Percentiles rank a stretch among this genome's conserved stretches.
These are phyloP conservation scores for Mollisiaceae sp. DNA, from an alignment of 2,329 filamentous ascomycete genomes.

Conservation along the genomic window DNA sequence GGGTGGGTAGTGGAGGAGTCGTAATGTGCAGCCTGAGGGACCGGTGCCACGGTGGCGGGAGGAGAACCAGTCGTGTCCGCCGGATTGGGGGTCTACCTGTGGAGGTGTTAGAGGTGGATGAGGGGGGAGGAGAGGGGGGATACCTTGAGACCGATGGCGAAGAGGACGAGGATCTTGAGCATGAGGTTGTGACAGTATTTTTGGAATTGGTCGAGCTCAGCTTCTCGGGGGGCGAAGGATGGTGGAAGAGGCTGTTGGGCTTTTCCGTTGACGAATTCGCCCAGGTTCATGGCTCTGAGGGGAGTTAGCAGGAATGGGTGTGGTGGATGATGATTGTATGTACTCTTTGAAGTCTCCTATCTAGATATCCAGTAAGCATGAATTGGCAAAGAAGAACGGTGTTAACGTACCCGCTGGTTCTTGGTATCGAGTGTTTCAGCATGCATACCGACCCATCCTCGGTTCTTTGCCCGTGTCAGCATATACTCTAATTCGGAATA, in stretches of 20 bases:
- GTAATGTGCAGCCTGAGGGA: constrained; percentile 54
- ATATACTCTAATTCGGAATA: background rate
- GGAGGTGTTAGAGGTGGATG: background rate
- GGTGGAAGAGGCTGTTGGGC: constrained; percentile 78
- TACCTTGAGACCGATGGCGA: constrained; percentile 77
- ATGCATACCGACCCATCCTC: constrained; percentile 88
- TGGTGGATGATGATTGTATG: constrained; percentile 26
- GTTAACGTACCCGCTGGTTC: constrained; percentile 69
- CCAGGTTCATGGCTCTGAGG: constrained; percentile 87
- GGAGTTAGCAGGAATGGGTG: constrained; percentile 11
- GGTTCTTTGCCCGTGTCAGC: constrained; percentile 60
- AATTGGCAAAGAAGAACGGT: background rate
- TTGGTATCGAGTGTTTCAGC: constrained; percentile 86
- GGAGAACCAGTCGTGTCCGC: constrained; percentile 54
- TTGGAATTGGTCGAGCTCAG: constrained; percentile 69
- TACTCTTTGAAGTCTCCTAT: constrained; percentile 90
- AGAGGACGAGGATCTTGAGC: constrained; percentile 72
- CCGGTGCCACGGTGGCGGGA: constrained; percentile 60
- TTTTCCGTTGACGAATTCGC: constrained; percentile 69
- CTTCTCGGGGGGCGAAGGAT: constrained; percentile 63
- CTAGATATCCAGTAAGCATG: constrained; percentile 47
- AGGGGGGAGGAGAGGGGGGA: background rate
- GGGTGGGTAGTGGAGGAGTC: constrained; percentile 74
- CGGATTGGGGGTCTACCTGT: constrained; percentile 35
- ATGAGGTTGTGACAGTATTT: constrained; percentile 75